Base-by-base conservation (phyloP, 164 flowering plant species). In the Pachysandra terminalis region DNA sequence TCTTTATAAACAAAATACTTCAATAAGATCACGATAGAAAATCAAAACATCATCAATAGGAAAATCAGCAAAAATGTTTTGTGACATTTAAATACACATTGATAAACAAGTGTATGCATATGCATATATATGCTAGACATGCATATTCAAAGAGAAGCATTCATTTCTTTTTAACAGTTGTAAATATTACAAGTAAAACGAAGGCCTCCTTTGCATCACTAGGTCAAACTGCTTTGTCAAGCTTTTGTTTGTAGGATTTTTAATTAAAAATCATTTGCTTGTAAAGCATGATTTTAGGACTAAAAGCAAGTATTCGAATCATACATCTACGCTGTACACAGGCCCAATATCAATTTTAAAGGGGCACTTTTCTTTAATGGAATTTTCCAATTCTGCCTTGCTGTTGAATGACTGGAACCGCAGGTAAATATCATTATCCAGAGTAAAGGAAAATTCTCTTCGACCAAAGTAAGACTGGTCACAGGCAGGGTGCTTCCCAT, bases 401-500 rank as follows among this genome's bases (percentile, higher is more conserved):
- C 64, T 74, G 45, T 74, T 81, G 71, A 84, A 89, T 62, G 90
- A 84, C 70, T 76, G 86, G 71, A 69, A 89, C 14, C 94, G 81
- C 70, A 84, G 21, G 41, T 81, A 89, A 62, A 84, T 73, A n/a
- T 85, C 87, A 77, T 79, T 78, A 1, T 78, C 87, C 61, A 88
- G 68, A 0, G 93, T 87, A 68, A 83, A 86, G 23, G 93, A 84
- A 59, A 86, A 84, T 40, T 87, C 92, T 72, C 92, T 79, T 63
- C 88, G 76, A 23, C 90, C 81, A 65, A 83, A 72, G 71, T 81
- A 87, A 48, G 90, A 84, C 49, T 66, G 69, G 51, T 89, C 90
- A 71, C 94, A 87, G 1, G 69, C 86, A 65, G 91, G 94, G 76
- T 89, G 94, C 80, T 84, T 89, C 68, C 94, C 91, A 82, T 89